Evolutionary conservation across 371 early-diverging fungal species (phyloP), one percentile per base, ranked within the genome.

Genomic region (Mortierella sp.): DNA sequence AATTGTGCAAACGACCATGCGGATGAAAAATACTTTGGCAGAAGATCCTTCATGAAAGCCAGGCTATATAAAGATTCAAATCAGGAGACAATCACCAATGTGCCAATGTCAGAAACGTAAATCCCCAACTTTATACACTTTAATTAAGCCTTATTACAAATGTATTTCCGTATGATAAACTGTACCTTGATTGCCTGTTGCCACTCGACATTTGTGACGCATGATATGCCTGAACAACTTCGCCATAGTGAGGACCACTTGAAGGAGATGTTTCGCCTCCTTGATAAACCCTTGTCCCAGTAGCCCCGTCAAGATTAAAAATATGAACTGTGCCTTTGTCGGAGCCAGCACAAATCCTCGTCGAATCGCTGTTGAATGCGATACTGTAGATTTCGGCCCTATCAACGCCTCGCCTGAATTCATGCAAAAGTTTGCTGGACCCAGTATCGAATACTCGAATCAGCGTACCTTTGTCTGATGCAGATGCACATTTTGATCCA

Each of bases 271-370:
- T 67, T 61, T 66, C 24, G 32, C 72, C 70, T n/a, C 73, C 58
- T 3, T 84, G 77, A 43, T 69, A 71, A 4, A 64, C 62, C 63
- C 78, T 68, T 63, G 78, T 52, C 66, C 81, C 81, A 36, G 58
- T 45, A 0, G 76, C 76, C 1, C 76, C 88, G 64, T 91, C 94
- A n/a, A 98, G 88, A 66, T 95, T 94, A 74, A 98, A 98, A 2
- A 98, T 86, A 77, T 98, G 98, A 9, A 97, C 92, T 3, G 98
- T 98, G 19, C 96, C 96, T 73, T 97, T 97, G 84, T 97, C 97
- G 0, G 94, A 94, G 5, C 96, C 92, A 8, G 96, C 96, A 75
- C 94, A 92, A 21, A 97, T 83, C 40, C 95, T 85, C 0, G 94
- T 93, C 9, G 90, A 91, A 65, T 94, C 94, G 47, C 87, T 83